Evolutionary conservation across 257 asterid species (phyloP), one percentile per base, ranked within the genome.

Genomic region (Gentiana macrophylla): DNA sequence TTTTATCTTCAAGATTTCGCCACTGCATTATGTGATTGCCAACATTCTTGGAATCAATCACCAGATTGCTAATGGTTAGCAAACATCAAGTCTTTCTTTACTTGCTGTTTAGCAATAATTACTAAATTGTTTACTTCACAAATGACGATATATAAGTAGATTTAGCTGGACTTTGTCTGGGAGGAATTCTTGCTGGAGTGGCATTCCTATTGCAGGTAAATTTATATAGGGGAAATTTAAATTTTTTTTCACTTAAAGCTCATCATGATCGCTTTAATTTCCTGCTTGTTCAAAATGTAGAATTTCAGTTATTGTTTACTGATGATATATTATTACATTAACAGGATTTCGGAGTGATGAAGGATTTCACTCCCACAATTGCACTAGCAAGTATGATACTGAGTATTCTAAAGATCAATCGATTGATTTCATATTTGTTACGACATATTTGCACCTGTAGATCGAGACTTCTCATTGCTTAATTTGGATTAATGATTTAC

Each of bases 141-240:
- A 24, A 50, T 13, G 9, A 50, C 32, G 4, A 5, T 4, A 3
- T 6, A 24, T 2, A 50, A 35, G 32, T 50, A 6, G 54, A 50
- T 50, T 24, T 50, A 1, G 67, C 64, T 7, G 69, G 69, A 61
- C 53, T 68, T 32, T 67, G 77, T 62, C 56, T 59, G 3, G 77
- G 70, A 59, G 49, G 68, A 63, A 51, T 64, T 49, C 58, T 72
- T 5, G 56, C 32, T 9, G 77, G 70, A 52, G 8, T 72, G 12
- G 70, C 72, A 1, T 72, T 67, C 52, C 52, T 63, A 37, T 60
- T 72, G 11, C 10, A 67, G 71, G 77, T 72, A 24, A 24, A 24
- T 24, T 24, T 37, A 13, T 32, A 12, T 45, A 54, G 50, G 15
- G 8, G 6, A 12, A 3, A 2, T 24, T 24, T 24, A 24, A n/a